Evolutionary conservation across 176 grass and related monocot species (phyloP), one percentile per base, ranked within the genome.

Genomic region (Phragmites australis): DNA sequence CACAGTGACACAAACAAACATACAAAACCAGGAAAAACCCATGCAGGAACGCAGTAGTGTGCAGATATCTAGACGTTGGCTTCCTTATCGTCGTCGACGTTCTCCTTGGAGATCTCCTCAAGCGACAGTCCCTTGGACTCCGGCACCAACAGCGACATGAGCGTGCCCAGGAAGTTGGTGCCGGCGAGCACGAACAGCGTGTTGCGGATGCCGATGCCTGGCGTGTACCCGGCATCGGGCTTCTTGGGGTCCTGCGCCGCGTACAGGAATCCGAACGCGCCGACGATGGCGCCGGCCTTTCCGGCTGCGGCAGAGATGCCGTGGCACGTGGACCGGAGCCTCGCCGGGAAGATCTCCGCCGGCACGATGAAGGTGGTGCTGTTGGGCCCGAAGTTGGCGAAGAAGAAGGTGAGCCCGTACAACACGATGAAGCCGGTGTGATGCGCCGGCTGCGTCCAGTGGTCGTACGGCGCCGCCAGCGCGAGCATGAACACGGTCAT

Each of bases 401-500:
- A 93, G 91, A 93, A 93, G 84, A 93, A 93, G 15, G 91, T 93
- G 43, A 90, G 84, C 0, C 87, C 93, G 22, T 95, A 95, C 60
- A 96, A 79, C 3, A 96, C 70, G 29, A 96, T 65, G 49, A 96
- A 96, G 0, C 85, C 90, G 8, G 77, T 71, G 12, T 96, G 93
- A 47, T 91, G 19, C 1, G 49, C 62, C 0, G 81, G 84, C 0
- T 13, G 10, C 16, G 86, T 90, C 90, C 86, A 88, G 60, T 90
- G 86, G 0, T 97, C 4, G 67, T 93, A 97, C 0, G 93, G 90
- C 0, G 80, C 17, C 0, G 83, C 88, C 5, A 97, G 76, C 15
- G 22, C 90, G 1, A 97, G 72, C 93, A 97, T 93, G 83, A 93
- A 93, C 11, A 82, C 83, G 51, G 93, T 93, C 93, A 97, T 97